phyloP scores from a whole-genome alignment of 1,284 basidiomycete species.

The Pulchroboletus neoregius region DNA sequence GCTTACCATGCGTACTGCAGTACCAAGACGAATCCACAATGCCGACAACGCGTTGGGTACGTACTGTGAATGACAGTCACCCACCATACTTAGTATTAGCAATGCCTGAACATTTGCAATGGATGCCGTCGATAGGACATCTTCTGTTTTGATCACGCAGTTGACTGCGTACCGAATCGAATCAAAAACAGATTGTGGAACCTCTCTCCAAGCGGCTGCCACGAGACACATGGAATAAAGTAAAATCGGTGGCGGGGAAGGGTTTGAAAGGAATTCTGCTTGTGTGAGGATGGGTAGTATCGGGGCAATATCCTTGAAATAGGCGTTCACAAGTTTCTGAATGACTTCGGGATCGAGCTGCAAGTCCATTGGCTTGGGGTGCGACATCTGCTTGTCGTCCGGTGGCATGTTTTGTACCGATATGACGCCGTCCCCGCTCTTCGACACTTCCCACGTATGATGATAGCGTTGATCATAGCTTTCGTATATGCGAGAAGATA shows the following conservation, averaged over 20 bases:
- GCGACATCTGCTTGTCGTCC: slow-evolving; percentile 50
- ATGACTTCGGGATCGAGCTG: slow-evolving; percentile 76
- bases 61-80: slow-evolving; percentile 75
- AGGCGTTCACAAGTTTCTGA: slow-evolving; percentile 84
- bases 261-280: slow-evolving; percentile 76
- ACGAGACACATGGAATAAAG: slow-evolving; percentile 93
- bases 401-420: slow-evolving; percentile 66
- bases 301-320: slow-evolving; percentile 84
- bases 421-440: slow-evolving; percentile 84
- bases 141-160: slow-evolving; percentile 81
- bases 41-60: slow-evolving; percentile 74
- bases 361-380: slow-evolving; percentile 61
- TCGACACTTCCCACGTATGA: slow-evolving; percentile 78
- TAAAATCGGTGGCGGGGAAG: slow-evolving; percentile 74
- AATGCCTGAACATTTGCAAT: slow-evolving; percentile 88
- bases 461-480: slow-evolving; percentile 83
- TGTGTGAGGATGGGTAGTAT: slow-evolving; percentile 85
- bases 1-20: slow-evolving; percentile 81
- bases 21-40: slow-evolving; percentile 72
- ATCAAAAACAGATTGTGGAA: slow-evolving; percentile 81
- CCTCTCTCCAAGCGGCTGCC: slow-evolving; percentile 80
- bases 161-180: slow-evolving; percentile 84
- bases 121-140: slow-evolving; percentile 83
- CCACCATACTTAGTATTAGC: slow-evolving; percentile 78
- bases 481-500: slow-evolving; percentile 81